Base-by-base conservation (phyloP, 208 protist species). In the Leishmania braziliensis region DNA sequence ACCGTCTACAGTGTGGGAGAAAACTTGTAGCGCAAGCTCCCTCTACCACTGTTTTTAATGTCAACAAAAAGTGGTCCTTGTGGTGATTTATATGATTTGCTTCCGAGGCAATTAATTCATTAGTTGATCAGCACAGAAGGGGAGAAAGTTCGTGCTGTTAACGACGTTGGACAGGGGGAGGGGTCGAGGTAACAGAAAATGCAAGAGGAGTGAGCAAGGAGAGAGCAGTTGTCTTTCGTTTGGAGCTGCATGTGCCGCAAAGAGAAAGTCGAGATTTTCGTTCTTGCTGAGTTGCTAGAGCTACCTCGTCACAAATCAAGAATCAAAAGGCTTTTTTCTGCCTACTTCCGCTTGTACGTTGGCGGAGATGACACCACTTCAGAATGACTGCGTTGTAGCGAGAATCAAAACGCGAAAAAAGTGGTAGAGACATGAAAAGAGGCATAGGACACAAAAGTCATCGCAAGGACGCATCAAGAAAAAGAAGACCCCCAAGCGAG, bases 371-470 rank as follows among this genome's bases (percentile, higher is more conserved):
- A 36, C 69, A 51, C 23, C 20, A 53, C 5, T 29, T 29, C 69
- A 16, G 20, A 43, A 14, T 50, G 26, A 23, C 18, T 53, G 20
- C 69, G 5, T 2, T 53, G 9, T 2, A 74, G 39, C 2, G 33
- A 73, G 39, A 75, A 84, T 58, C 69, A 60, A 68, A 80, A 82
- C 46, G 56, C 33, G 51, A 72, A 56, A 74, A 65, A 54, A 75
- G 48, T 65, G 39, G 10, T 10, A 33, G 20, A 29, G 29, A 48
- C 36, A 76, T 14, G 62, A 74, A 74, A 65, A 62, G n/a, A 50
- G 36, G n/a, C 66, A 43, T n/a, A 79, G 12, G 5, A 75, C 29
- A n/a, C 50, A 43, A 65, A 51, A 46, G 2, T 20, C n/a, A 46
- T 62, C n/a, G 33, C 48, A 76, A 20, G 18, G 23, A 43, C 14